Evolutionary conservation across 164 flowering plant genomes (phyloP), one percentile per base, ranked within the genome.

Genomic region (Magnolia changhungtana): DNA sequence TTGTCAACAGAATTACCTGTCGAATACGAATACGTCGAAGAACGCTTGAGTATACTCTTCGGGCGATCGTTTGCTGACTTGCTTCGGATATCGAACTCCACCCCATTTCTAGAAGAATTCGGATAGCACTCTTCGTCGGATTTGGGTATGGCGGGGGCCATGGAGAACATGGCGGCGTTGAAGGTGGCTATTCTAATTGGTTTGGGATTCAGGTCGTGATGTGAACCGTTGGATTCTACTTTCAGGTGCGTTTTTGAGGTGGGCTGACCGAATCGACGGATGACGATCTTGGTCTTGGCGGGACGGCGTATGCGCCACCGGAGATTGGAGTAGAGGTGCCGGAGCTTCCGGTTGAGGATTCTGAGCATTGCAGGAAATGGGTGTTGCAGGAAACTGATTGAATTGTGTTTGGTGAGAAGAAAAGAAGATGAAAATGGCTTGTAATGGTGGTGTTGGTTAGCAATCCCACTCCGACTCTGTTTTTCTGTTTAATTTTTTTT

Each of bases 101-200:
- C n/a, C 21, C 69, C 72, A 11, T 77, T 70, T 72, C 63, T 82
- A n/a, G 63, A 20, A 73, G n/a, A 29, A 29, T 73, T 79, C 50
- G 73, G 18, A 67, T 65, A 68, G 13, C 77, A 24, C 8, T 67
- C 79, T 24, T 82, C 83, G 1, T 85, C 85, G 49, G 77, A 45
- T 49, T 70, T 81, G 4, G 94, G 86, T 27, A 91, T 83, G 6
- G 92, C 98, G 14, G 92, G 96, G 2, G 98, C 98, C 76, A 92
- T 89, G 1, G 94, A 89, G 70, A 94, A 94, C 91, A 92, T 82
- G 72, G 98, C 98, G 21, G 90, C 95, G 69, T 94, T 94, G 79
- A 94, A 92, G 0, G 96, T 91, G 11, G 96, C 98, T 50, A 91
- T 63, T 8, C 96, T 87, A 49, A 92, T 87, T 1, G 87, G 86